Conservation (phyloP, 2,329 filamentous ascomycete species). For the Penicillium olsonii region DNA sequence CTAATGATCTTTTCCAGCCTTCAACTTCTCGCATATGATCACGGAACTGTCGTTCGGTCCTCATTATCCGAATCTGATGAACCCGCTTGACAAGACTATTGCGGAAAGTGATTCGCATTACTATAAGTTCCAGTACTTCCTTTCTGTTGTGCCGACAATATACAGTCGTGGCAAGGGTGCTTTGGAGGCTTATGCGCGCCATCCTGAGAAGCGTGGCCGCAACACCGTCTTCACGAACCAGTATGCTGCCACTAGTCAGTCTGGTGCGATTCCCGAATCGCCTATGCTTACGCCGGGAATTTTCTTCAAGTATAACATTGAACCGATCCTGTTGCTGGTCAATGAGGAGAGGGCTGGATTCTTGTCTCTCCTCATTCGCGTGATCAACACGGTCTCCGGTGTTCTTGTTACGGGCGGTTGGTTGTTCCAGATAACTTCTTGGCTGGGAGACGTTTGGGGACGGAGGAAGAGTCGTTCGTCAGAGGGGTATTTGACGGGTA, state of each 20-base stretch:
- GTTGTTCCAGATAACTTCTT: slow-evolving; percentile 83
- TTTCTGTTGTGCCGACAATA: slow-evolving; percentile 90
- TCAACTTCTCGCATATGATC: slow-evolving; percentile 98
- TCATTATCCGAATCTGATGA: slow-evolving; percentile 91
- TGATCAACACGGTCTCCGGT: slow-evolving; percentile 88
- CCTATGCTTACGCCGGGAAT: slow-evolving; percentile 72
- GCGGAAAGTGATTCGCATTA: slow-evolving; percentile 75
- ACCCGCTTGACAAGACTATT: slow-evolving; percentile 90
- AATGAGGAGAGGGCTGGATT: slow-evolving; percentile 78
- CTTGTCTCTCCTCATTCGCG: slow-evolving; percentile 72
- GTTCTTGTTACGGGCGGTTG: slow-evolving; percentile 93
- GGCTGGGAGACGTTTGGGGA: slow-evolving; percentile 59
- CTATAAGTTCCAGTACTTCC: slow-evolving; percentile 97
- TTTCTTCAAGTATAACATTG: slow-evolving; percentile 99
- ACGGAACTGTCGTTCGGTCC: slow-evolving; percentile 94
- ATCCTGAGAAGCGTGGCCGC: slow-evolving; percentile 33
- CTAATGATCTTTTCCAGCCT: slow-evolving; percentile 55
- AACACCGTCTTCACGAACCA: slow-evolving; percentile 82
- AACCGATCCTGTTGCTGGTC: slow-evolving; percentile 86
- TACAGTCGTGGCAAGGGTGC: slow-evolving; percentile 65
- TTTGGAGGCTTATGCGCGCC: slow-evolving; percentile 45
- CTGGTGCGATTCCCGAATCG: slow-evolving; percentile 62
- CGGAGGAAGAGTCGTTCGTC: slow-evolving; percentile 42
- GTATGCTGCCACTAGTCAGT: slow-evolving; percentile 94
- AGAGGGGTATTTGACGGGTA: slow-evolving; percentile 53